Conservation (phyloP, 768 basidiomycete species). For the Kondoa subrosea region DNA sequence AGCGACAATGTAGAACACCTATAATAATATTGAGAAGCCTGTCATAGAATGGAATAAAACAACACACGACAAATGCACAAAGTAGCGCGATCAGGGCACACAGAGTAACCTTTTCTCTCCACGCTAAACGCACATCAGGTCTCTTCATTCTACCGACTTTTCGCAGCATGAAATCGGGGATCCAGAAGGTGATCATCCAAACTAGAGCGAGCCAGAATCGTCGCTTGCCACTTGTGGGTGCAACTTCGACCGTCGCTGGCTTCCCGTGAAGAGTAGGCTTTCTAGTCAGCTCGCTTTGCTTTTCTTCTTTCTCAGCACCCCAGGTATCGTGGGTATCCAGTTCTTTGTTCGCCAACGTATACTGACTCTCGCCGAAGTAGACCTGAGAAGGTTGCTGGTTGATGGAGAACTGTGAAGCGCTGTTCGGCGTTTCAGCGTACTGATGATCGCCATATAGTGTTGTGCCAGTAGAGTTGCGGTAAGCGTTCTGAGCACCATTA, state of each 20-base stretch:
- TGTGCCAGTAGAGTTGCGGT: neutral
- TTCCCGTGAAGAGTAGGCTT: conserved; percentile 7
- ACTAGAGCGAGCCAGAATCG: conserved; percentile 73
- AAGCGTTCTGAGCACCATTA: neutral
- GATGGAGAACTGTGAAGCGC: conserved; percentile 2
- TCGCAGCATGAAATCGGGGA: conserved; percentile 53
- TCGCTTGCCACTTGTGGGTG: conserved; percentile 64
- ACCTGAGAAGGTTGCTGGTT: neutral
- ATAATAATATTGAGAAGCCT: conserved; percentile 30
- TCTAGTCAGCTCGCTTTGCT: conserved; percentile 2
- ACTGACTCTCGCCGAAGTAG: conserved; percentile 3
- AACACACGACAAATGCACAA: conserved; percentile 48
- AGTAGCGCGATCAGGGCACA: conserved; percentile 42
- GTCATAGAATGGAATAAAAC: conserved; percentile 38
- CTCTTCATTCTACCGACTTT: conserved; percentile 85
- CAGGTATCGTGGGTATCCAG: neutral
- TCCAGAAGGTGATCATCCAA: conserved; percentile 82
- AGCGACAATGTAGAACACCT: conserved; percentile 45
- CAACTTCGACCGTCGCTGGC: conserved; percentile 44
- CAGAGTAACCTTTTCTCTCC: conserved; percentile 68
- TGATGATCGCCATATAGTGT: neutral
- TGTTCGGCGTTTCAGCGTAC: conserved; percentile 10
- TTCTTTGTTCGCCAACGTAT: conserved; percentile 1
- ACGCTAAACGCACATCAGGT: conserved; percentile 79
- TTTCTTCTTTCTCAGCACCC: conserved; percentile 7